Evolutionary conservation across 768 basidiomycete genomes (phyloP).

Genomic region (Mrakia frigida): DNA sequence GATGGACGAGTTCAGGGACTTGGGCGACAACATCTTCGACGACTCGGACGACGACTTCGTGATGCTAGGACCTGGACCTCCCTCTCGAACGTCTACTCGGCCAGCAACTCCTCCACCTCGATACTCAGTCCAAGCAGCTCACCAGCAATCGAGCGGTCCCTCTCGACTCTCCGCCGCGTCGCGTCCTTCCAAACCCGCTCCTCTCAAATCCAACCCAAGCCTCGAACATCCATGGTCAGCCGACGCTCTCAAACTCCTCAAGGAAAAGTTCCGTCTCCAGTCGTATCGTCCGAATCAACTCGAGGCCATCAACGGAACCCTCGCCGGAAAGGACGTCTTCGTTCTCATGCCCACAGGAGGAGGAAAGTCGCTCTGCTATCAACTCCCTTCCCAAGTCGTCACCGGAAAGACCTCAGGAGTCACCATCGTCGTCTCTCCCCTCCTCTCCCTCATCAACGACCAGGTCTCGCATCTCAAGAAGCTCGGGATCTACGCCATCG

Average conservation of each 20-base stretch:
- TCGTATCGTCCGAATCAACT: constrained; percentile 78
- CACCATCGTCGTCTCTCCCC: constrained; percentile 83
- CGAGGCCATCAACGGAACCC: constrained; percentile 71
- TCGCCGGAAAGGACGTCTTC: constrained; percentile 80
- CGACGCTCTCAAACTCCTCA: constrained; percentile 58
- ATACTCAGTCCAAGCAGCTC: background rate
- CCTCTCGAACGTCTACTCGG: background rate
- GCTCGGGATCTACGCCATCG: constrained; percentile 64
- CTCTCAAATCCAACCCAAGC: constrained; percentile 32
- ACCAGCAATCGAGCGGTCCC: background rate
- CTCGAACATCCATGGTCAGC: constrained; percentile 42
- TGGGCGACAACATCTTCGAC: constrained; percentile 22
- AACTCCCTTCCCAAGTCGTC: constrained; percentile 74
- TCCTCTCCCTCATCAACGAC: constrained; percentile 81
- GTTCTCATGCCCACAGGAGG: constrained; percentile 96
- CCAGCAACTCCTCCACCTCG: background rate
- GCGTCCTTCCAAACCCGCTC: background rate
- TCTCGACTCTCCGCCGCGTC: background rate
- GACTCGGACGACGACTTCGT: constrained; percentile 24
- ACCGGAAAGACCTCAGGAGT: constrained; percentile 69
- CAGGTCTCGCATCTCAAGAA: constrained; percentile 66
- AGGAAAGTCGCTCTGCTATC: constrained; percentile 51
- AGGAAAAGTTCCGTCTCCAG: constrained; percentile 58
- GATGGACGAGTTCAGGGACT: constrained; percentile 22
- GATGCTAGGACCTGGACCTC: background rate